A percentile compares a stretch with the other conserved stretches of the same genome.
Conservation (phyloP, 495 filamentous ascomycete genomes). For the Penicillium flavigenum region DNA sequence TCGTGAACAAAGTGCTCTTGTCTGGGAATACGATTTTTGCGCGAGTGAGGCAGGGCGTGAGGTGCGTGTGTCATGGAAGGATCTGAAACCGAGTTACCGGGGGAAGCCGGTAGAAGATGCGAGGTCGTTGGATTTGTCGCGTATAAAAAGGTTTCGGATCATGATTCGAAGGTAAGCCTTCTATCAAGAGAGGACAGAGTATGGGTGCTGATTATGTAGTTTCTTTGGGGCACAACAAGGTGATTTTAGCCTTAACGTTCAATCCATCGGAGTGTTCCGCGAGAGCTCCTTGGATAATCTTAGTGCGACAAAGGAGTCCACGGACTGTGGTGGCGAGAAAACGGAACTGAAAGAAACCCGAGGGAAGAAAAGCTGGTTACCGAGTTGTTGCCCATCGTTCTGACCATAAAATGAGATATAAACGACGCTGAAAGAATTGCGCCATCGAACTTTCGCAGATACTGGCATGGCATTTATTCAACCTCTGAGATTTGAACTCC, state of each 20-base stretch:
- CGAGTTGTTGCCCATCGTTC: constrained; percentile 1
- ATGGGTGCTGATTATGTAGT: constrained; percentile 37
- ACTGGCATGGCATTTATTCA: no score
- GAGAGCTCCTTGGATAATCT: constrained; percentile 24
- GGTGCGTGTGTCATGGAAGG: constrained; percentile 56
- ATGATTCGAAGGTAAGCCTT: constrained; percentile 73
- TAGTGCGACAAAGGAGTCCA: not conserved
- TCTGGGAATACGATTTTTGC: constrained; percentile 47
- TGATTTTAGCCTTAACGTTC: constrained; percentile 59
- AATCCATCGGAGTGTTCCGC: constrained; percentile 48
- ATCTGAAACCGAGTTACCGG: constrained; percentile 69
- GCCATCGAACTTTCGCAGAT: not conserved
- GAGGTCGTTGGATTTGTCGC: constrained; percentile 51
- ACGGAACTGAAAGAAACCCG: not conserved
- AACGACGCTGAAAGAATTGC: not conserved
- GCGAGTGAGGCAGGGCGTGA: constrained; percentile 14
- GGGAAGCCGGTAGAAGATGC: constrained; percentile 61
- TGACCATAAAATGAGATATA: not conserved
- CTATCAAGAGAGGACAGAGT: not conserved
- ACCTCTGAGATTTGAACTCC: no score
- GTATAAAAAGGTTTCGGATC: constrained; percentile 65
- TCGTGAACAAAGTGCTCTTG: constrained; percentile 59
- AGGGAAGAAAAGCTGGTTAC: not conserved
- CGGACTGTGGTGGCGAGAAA: not conserved
- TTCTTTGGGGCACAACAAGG: constrained; percentile 78